phyloP scores from a whole-genome alignment of 495 filamentous ascomycete genomes.

The Rostrohypoxylon terebratum region DNA sequence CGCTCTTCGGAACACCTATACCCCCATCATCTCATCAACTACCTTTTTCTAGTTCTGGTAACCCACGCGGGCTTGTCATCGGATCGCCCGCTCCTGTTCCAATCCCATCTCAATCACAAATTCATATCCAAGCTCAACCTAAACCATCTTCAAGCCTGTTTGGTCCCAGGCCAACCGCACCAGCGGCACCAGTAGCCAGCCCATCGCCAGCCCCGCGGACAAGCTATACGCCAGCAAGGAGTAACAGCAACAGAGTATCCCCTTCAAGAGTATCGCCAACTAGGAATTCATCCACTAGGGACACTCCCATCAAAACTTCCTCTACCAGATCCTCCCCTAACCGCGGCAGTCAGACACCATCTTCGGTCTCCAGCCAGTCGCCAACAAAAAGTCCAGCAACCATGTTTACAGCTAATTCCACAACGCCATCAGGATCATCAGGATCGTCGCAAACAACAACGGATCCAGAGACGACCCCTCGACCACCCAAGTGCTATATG shows the following conservation, averaged over 20 bases:
- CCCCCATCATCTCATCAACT: conserved; percentile 4
- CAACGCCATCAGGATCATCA: background rate
- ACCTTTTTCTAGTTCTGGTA: background rate
- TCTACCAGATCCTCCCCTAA: background rate
- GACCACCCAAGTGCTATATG: conserved; percentile 12
- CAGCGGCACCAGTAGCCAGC: background rate
- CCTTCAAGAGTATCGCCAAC: background rate
- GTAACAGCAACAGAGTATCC: background rate
- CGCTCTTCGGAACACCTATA: conserved; percentile 11
- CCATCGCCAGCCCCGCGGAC: conserved; percentile 21
- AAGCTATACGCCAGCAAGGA: background rate
- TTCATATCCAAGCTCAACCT: background rate
- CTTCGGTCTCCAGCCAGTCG: background rate
- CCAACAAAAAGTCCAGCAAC: background rate
- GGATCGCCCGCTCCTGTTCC: background rate
- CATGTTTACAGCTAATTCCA: background rate
- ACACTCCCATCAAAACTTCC: background rate
- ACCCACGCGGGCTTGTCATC: background rate
- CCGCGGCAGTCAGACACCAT: background rate
- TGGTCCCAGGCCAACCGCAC: background rate
- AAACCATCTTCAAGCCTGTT: conserved; percentile 12
- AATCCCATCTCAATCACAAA: background rate
- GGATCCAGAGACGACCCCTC: background rate
- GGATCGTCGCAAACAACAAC: background rate
- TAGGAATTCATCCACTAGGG: background rate